Conservation (phyloP, 306 rosid genomes). For the Gastrolobium bilobum region DNA sequence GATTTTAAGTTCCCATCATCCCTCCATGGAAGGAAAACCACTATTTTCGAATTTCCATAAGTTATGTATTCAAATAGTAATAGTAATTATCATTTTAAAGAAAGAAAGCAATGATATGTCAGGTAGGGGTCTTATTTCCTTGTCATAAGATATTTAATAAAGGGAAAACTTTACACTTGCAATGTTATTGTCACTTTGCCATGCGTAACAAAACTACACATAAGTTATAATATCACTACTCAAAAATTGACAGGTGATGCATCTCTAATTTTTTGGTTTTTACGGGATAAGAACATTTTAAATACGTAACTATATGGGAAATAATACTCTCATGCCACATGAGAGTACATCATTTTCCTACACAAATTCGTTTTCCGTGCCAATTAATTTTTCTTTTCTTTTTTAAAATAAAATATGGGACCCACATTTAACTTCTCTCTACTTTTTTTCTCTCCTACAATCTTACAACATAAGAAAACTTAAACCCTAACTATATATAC, state of each 20-base stretch:
- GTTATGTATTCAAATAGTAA: neutral
- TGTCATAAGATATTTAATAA: neutral
- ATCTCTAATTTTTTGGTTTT: too few species aligned
- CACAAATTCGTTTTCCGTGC: too few species aligned
- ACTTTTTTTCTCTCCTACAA: too few species aligned
- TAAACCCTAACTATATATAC: too few species aligned
- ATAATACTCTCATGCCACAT: too few species aligned
- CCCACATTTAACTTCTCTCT: too few species aligned
- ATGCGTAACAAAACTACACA: neutral
- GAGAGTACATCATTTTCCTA: too few species aligned
- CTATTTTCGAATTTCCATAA: neutral
- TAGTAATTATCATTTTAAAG: neutral
- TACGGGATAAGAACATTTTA: too few species aligned
- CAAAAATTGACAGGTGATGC: neutral
- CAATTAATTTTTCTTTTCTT: too few species aligned
- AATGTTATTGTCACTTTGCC: neutral
- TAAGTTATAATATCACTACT: neutral
- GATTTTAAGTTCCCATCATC: slow-evolving; percentile 6
- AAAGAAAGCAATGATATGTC: slow-evolving; percentile 6
- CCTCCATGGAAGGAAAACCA: neutral
- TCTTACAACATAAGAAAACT: too few species aligned
- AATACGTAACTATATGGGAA: too few species aligned
- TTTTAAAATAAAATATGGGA: too few species aligned
- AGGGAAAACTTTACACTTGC: neutral
- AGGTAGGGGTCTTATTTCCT: slow-evolving; percentile 13